Percentiles rank a stretch among this genome's conserved stretches.
These are phyloP conservation scores for Camillea tinctor DNA, from an alignment of 2,329 filamentous ascomycete genomes.

Conservation along the genomic window DNA sequence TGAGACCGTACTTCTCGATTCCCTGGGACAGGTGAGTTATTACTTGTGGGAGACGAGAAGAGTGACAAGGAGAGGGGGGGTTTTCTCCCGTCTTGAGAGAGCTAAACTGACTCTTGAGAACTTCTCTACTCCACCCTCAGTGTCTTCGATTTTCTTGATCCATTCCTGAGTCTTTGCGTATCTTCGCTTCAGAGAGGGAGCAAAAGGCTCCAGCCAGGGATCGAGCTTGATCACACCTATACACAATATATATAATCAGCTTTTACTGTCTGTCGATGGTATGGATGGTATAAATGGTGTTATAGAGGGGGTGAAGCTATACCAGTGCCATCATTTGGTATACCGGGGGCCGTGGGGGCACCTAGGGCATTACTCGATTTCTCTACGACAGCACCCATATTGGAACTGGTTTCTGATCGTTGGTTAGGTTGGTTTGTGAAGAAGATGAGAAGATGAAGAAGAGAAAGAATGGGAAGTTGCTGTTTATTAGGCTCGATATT, in stretches of 20 bases:
- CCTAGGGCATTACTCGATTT: conserved; percentile 46
- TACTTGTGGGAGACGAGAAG: background rate
- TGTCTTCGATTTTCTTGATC: conserved; percentile 79
- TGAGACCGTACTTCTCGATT: conserved; percentile 82
- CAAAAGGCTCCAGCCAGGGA: conserved; percentile 85
- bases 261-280: conserved; percentile 1
- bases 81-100: too few species aligned
- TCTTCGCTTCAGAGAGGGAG: conserved; percentile 71
- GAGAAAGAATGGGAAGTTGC: conserved; percentile 2
- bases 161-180: conserved; percentile 80
- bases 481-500: conserved; percentile 4
- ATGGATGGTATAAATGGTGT: background rate
- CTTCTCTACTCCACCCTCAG: conserved; percentile 85
- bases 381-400: conserved; percentile 38
- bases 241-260: conserved; percentile 14
- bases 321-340: conserved; percentile 73
- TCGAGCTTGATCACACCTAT: conserved; percentile 84
- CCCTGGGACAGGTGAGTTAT: conserved; percentile 55
- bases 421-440: conserved; percentile 1
- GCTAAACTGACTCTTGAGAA: conserved; percentile 77
- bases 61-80: background rate
- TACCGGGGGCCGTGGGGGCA: conserved; percentile 32
- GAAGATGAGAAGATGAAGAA: conserved; percentile 5
- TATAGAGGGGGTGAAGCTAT: conserved; percentile 28
- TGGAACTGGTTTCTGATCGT: conserved; percentile 7